Percentiles rank a stretch among this genome's conserved stretches.
Conservation (phyloP, 345 rosid species). For the Anastatica hierochuntica region DNA sequence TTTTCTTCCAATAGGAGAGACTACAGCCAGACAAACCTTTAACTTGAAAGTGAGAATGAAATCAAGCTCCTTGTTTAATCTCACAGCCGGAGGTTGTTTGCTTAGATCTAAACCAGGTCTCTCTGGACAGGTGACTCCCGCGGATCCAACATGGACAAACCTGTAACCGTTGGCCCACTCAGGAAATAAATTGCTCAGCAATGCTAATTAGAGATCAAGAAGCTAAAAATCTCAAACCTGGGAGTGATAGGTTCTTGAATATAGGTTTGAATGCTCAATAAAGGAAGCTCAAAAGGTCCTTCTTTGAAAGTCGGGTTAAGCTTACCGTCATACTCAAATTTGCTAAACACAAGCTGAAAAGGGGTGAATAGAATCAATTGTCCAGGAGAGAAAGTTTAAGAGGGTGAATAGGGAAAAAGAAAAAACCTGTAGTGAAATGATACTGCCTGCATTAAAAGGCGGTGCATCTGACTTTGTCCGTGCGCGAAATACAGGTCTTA, state of each 20-base stretch:
- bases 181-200: not conserved
- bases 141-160: constrained; percentile 90
- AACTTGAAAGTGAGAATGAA: constrained; percentile 79
- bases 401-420: not conserved
- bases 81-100: constrained; percentile 94
- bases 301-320: constrained; percentile 78
- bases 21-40: constrained; percentile 50
- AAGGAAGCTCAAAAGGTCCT: constrained; percentile 78
- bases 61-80: constrained; percentile 90
- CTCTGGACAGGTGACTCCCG: constrained; percentile 92
- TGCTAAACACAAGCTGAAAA: constrained; percentile 94
- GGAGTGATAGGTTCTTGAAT: constrained; percentile 74
- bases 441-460: constrained; percentile 58
- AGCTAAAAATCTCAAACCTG: constrained; percentile 36
- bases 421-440: constrained; percentile 69
- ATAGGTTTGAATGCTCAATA: constrained; percentile 53
- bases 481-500: constrained; percentile 88
- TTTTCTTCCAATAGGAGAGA: not conserved
- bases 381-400: not conserved
- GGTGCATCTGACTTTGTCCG: constrained; percentile 62
- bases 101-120: constrained; percentile 90
- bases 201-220: not conserved
- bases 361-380: constrained; percentile 4
- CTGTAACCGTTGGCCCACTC: constrained; percentile 33
- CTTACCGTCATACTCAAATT: constrained; percentile 91